These are phyloP conservation scores for Fusarium torreyae DNA, from an alignment of 2,329 filamentous ascomycete species.

Conservation along the genomic window DNA sequence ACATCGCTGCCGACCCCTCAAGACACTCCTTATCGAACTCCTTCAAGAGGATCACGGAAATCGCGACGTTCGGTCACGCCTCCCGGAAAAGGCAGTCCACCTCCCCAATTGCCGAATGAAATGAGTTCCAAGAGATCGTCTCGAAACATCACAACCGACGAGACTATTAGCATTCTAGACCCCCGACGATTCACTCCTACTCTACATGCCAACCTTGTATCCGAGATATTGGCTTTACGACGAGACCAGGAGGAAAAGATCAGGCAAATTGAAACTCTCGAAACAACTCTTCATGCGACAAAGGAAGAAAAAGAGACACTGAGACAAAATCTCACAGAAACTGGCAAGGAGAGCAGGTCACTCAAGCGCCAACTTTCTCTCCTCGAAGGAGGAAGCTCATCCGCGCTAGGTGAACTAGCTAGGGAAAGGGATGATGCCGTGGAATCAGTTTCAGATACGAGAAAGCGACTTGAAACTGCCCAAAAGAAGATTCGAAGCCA, in stretches of 20 bases:
- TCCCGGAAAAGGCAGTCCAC: conserved; percentile 70
- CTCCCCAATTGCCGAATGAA: conserved; percentile 64
- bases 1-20: conserved; percentile 78
- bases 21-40: conserved; percentile 80
- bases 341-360: conserved; percentile 82
- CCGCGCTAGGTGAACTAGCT: conserved; percentile 85
- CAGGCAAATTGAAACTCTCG: conserved; percentile 87
- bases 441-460: conserved; percentile 79
- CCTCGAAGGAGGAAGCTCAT: conserved; percentile 89
- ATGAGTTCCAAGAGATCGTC: conserved; percentile 67
- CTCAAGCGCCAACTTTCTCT: conserved; percentile 88
- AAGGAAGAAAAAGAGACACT: conserved; percentile 83
- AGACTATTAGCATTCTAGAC: conserved; percentile 82
- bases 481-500: conserved; percentile 84
- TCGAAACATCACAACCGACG: conserved; percentile 74
- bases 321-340: conserved; percentile 72
- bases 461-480: conserved; percentile 80
- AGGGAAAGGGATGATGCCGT: conserved; percentile 89
- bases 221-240: conserved; percentile 89
- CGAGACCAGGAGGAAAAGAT: conserved; percentile 93
- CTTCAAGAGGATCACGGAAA: conserved; percentile 73
- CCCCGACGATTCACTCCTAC: conserved; percentile 95
- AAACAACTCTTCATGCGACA: conserved; percentile 78
- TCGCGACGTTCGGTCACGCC: conserved; percentile 80
- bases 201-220: conserved; percentile 92